Conservation (phyloP, 116 monocot species). For the Zostera marina region DNA sequence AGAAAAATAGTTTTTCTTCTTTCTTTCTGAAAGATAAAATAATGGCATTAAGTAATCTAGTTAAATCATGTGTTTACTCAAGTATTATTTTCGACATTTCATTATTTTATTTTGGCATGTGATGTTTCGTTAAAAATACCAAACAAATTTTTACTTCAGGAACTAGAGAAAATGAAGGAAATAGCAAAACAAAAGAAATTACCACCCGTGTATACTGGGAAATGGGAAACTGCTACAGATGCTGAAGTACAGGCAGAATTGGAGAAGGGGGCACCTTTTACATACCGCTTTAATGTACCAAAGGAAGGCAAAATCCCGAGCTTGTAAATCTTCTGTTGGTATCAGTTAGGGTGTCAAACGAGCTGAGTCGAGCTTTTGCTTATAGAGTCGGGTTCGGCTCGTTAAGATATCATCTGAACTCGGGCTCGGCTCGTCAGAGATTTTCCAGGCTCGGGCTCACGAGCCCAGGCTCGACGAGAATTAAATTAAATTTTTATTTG, state of each 20-base stretch:
- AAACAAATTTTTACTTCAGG: constrained; percentile 15
- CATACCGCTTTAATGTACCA: constrained; percentile 88
- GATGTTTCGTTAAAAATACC: constrained; percentile 3
- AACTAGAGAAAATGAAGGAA: constrained; percentile 94
- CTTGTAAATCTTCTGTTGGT: no score
- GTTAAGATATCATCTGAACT: no score
- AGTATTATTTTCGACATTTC: background rate
- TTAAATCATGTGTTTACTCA: background rate
- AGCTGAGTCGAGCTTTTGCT: no score
- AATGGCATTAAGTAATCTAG: no score
- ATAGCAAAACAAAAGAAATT: constrained; percentile 71
- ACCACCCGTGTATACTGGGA: constrained; percentile 88
- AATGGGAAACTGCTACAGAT: constrained; percentile 79
- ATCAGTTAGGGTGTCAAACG: no score
- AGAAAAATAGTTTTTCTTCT: no score
- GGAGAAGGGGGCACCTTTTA: constrained; percentile 69
- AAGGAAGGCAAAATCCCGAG: constrained; percentile 66
- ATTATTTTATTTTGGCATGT: background rate
- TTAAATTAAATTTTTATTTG: no score
- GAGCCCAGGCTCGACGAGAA: no score
- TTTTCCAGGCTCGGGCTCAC: no score
- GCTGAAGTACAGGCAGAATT: constrained; percentile 64
- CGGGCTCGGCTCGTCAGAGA: no score
- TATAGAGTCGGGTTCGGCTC: no score
- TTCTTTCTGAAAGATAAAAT: no score